Percentiles rank a stretch among this genome's conserved stretches.
These are phyloP conservation scores for Bullera alba DNA, from an alignment of 768 basidiomycete genomes.

Conservation along the genomic window DNA sequence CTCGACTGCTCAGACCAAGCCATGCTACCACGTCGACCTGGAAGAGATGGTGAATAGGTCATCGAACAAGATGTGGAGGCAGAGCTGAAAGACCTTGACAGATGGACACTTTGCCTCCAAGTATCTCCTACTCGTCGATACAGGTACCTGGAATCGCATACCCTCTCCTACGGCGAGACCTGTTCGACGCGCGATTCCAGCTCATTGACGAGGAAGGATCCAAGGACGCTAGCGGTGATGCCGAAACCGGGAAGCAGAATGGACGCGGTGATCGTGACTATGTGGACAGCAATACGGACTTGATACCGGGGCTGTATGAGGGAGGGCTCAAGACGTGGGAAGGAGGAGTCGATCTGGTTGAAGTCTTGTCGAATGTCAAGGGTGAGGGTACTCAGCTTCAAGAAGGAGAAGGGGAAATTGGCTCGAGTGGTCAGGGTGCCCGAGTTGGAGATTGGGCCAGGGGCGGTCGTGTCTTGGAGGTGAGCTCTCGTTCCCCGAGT, in stretches of 20 bases:
- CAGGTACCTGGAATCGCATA: constrained; percentile 50
- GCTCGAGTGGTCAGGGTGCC: too few relatives aligned
- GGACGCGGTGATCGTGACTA: constrained; percentile 51
- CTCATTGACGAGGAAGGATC: constrained; percentile 44
- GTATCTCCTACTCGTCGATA: constrained; percentile 75
- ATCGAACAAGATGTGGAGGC: background rate
- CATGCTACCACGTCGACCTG: constrained; percentile 22
- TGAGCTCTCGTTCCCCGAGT: too few relatives aligned
- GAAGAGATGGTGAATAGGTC: constrained; percentile 34
- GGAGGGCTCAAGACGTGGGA: constrained; percentile 98
- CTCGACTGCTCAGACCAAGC: constrained; percentile 4
- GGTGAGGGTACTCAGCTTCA: too few relatives aligned
- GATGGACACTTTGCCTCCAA: constrained; percentile 62
- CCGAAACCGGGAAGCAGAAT: constrained; percentile 12
- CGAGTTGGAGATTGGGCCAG: constrained; percentile 35
- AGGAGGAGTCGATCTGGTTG: constrained; percentile 78
- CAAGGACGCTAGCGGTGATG: constrained; percentile 4
- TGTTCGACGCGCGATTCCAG: constrained; percentile 95
- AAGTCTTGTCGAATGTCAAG: constrained; percentile 47
- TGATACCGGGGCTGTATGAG: constrained; percentile 87
- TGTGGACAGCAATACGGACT: constrained; percentile 76
- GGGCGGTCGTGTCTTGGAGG: constrained; percentile 67
- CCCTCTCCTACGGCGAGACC: constrained; percentile 66
- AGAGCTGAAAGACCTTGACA: constrained; percentile 41
- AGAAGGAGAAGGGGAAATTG: too few relatives aligned